Base-by-base conservation (phyloP, 208 protist genomes). In the Acanthamoeba rhysodes region DNA sequence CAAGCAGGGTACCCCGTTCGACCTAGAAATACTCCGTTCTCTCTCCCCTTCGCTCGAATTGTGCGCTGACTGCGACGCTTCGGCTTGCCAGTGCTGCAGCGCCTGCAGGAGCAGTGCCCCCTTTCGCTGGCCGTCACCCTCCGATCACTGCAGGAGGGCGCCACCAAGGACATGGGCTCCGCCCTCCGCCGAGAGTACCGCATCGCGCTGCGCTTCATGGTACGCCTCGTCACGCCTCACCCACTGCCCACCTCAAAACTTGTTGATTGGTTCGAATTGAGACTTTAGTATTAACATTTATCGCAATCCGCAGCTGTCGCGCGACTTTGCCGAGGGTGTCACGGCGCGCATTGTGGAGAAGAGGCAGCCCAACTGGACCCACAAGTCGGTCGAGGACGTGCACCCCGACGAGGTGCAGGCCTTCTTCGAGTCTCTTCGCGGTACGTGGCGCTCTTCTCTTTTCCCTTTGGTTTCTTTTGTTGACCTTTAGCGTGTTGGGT, bases 201-300 rank as follows among this genome's bases (percentile, higher is more conserved):
- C 53, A 93, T 93, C 34, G 87, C 87, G 9, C 59, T 72, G 20
- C 87, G 87, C 87, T 72, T 93, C 37, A 64, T 93, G 87, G 87
- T 74, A 34, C 24, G 59, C 32, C 18, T 20, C 80, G 14, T 14
- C 45, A 24, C 45, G 10, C 45, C 45, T 22, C 57, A 64, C 57
- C 37, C n/a, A 80, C 32, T 18, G 12, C 72, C 72, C 41, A 48
- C 41, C 45, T 5, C 45, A 12, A 48, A 2, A 9, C 45, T 48
- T 48, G 45, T 48, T 4, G 5, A 9, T 48, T 9, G 45, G 45
- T 48, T 4, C n/a, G n/a, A n/a, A 9, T 48, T 48, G 45, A 48
- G 37, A 41, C n/a, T n/a, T n/a, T n/a, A n/a, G n/a, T n/a, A n/a
- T n/a, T n/a, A n/a, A n/a, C n/a, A 9, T 48, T 48, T 2, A 48